These are phyloP conservation scores for Blastocystis sp. DNA, from an alignment of 352 stramenopile species.

Conservation along the genomic window DNA sequence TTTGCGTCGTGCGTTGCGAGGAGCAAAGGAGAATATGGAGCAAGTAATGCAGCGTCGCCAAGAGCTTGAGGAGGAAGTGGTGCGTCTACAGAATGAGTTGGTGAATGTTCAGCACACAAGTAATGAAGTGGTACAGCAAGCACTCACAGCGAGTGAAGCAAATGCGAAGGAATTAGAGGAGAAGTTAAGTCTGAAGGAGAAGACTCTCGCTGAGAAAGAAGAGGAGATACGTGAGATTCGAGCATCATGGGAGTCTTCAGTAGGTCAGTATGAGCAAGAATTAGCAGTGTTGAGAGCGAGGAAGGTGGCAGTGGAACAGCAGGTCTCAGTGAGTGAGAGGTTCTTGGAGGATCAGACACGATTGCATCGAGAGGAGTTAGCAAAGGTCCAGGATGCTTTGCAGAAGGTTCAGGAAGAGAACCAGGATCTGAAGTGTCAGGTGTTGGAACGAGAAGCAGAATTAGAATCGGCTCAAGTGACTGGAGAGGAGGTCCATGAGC, in stretches of 20 bases:
- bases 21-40: constrained; percentile 58
- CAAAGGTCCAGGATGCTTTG: neutral
- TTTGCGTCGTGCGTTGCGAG: constrained; percentile 11
- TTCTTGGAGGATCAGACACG: constrained; percentile 40
- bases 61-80: neutral
- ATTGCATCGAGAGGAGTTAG: constrained; percentile 30
- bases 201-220: constrained; percentile 6
- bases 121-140: constrained; percentile 55
- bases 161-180: neutral
- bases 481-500: constrained; percentile 34
- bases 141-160: neutral
- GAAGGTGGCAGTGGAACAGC: constrained; percentile 34
- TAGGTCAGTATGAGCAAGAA: constrained; percentile 31
- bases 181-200: neutral
- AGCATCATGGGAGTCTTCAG: neutral
- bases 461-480: constrained; percentile 11
- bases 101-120: constrained; percentile 29
- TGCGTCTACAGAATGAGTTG: constrained; percentile 3
- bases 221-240: neutral
- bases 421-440: constrained; percentile 36
- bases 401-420: neutral
- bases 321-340: constrained; percentile 21
- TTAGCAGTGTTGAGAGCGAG: constrained; percentile 1
- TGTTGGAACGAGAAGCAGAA: constrained; percentile 56
- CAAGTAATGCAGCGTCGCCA: neutral